Evolutionary conservation across 106 monocot species (phyloP), one percentile per base, ranked within the genome.

Genomic region (Hemerocallis citrina): DNA sequence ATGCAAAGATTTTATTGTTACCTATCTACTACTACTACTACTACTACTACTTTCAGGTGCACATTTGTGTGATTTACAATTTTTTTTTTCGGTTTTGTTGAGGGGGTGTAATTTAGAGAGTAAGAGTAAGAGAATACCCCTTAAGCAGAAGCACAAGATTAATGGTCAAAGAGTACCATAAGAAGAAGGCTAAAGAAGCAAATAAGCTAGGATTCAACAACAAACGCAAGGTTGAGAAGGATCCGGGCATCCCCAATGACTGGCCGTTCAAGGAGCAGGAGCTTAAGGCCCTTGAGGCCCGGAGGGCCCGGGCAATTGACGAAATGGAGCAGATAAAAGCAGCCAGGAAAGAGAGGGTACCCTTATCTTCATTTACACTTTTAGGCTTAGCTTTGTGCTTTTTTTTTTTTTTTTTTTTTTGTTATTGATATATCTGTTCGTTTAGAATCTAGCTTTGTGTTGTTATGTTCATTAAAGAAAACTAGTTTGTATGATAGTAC

Each of bases 231-330:
- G 91, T 88, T 12, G 96, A 98, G 79, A 98, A 98, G 64, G 96
- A 98, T 58, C 96, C 96, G 0, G 91, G 96, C 6, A 98, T 98
- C 29, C 96, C 96, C 51, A 91, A 91, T 82, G 91, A 98, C 39
- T 98, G 96, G 96, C 96, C 87, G 60, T 98, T 98, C 59, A 98
- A 88, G 84, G 96, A 91, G 42, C 84, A 96, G 69, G 96, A 98
- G 41, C 83, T 98, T 37, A 87, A 75, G 59, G 74, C 87, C 0
- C 91, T 98, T 9, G 91, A 98, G 72, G 84, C 57, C 15, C 74
- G 96, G 0, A 63, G 96, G 5, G 84, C 84, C 16, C 70, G 68
- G 19, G 88, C 76, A 1, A 13, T 91, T 7, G 91, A 85, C 79
- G 91, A 98, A 42, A 32, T 87, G 52, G 96, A 91, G 72, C 78